phyloP scores from a whole-genome alignment of 1,284 basidiomycete genomes.

The Melampsora larici-populina region DNA sequence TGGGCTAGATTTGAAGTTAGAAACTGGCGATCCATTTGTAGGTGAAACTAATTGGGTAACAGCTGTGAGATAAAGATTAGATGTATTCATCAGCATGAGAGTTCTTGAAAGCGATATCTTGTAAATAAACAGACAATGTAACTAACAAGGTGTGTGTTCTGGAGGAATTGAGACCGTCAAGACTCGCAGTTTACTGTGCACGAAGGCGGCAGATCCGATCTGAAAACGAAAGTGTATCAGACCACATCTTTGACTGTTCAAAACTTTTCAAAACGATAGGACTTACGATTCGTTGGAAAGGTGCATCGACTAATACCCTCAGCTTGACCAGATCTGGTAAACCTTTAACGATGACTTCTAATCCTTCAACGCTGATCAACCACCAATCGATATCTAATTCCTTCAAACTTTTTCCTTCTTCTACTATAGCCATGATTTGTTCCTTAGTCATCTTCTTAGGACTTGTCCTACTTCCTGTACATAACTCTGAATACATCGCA shows the following conservation, averaged over 20 bases:
- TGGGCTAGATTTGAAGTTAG: too few species aligned
- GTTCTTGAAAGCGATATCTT: background rate
- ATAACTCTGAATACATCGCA: constrained; percentile 23
- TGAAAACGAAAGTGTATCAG: background rate
- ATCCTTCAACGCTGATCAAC: constrained; percentile 36
- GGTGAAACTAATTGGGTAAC: background rate
- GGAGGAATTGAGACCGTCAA: constrained; percentile 36
- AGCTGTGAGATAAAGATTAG: background rate
- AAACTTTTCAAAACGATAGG: background rate
- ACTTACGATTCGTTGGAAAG: constrained; percentile 40
- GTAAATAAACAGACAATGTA: background rate
- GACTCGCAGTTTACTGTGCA: constrained; percentile 28
- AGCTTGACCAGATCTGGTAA: constrained; percentile 28
- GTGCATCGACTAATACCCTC: constrained; percentile 36
- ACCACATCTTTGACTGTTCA: background rate
- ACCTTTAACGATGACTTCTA: constrained; percentile 38
- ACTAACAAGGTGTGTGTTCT: constrained; percentile 39
- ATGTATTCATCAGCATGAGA: background rate
- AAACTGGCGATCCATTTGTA: background rate
- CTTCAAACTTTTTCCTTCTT: constrained; percentile 16
- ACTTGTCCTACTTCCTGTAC: constrained; percentile 1
- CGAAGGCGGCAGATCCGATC: constrained; percentile 34
- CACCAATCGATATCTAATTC: constrained; percentile 37
- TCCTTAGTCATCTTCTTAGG: constrained; percentile 31
- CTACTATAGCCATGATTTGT: constrained; percentile 28